Evolutionary conservation across 768 basidiomycete species (phyloP), one percentile per base, ranked within the genome.

Genomic region (Crassisporium funariophilum): DNA sequence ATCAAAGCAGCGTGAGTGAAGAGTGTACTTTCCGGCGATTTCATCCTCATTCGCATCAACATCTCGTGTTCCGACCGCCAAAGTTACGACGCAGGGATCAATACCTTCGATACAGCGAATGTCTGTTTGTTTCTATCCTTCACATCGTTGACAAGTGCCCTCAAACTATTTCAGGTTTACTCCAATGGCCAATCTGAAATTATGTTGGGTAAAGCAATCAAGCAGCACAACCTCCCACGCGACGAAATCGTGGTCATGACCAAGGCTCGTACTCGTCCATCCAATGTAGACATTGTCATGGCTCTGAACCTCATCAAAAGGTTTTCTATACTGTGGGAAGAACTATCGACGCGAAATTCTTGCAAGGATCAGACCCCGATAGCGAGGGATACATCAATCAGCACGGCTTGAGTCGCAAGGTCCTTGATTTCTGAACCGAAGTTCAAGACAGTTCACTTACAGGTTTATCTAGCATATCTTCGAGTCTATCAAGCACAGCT

Each of bases 171-270:
- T 24, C 22, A 84, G 82, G 70, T 76, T 0, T 88, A 88, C 57
- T 84, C 81, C 1, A 81, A 85, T 51, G 85, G 85, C 2, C 63
- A 69, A 5, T 84, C 82, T 0, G 89, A 91, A 59, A 57, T 77
- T 35, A 74, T 88, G 41, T 70, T 88, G 15, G 88, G 88, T 9
- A 83, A 85, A 54, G 86, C 81, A 2, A 82, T 91, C 67, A 86
- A 84, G 56, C 58, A 80, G 50, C 73, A 79, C 52, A 61, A 81
- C 16, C 70, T 88, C 10, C 86, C 86, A n/a, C 78, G 88, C 2
- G 83, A 85, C 11, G 79, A 84, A 53, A 81, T 90, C 35, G 88
- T 91, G 13, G 77, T 91, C 12, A 76, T 91, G 72, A 88, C 89
- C 45, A 91, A 91, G 69, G 80, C 79, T 40, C 51, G 52, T 27